These are phyloP conservation scores for Diaporthe aspalathi DNA, from an alignment of 2,329 filamentous ascomycete genomes.

Conservation along the genomic window DNA sequence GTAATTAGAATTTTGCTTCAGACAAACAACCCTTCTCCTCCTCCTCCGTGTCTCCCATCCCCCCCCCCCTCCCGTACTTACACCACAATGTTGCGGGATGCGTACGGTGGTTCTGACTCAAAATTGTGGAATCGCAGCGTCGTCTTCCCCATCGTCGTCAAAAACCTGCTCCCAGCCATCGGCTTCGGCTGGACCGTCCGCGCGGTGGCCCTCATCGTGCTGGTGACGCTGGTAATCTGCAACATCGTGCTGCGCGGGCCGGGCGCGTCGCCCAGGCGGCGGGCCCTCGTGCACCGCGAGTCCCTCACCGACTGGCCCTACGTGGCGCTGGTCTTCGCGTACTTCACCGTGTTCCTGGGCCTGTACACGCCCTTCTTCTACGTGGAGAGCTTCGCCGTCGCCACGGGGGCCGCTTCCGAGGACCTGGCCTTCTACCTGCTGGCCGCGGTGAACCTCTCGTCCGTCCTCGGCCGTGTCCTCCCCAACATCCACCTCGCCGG, in stretches of 20 bases:
- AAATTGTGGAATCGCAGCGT: conserved; percentile 45
- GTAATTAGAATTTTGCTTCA: neutral
- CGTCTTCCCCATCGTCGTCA: conserved; percentile 57
- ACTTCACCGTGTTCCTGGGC: conserved; percentile 39
- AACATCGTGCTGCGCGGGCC: conserved; percentile 50
- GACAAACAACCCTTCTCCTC: no score
- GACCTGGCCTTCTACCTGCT: conserved; percentile 36
- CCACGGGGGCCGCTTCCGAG: conserved; percentile 17
- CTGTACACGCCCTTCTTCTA: conserved; percentile 43
- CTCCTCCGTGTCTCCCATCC: neutral
- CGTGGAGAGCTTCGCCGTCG: conserved; percentile 37
- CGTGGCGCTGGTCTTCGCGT: conserved; percentile 33
- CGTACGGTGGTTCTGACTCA: neutral
- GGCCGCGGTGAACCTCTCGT: conserved; percentile 39
- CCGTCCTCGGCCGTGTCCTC: conserved; percentile 21
- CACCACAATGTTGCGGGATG: neutral
- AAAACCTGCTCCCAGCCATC: conserved; percentile 53
- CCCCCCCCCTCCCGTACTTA: neutral
- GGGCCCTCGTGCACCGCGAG: conserved; percentile 41
- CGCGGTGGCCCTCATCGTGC: conserved; percentile 55
- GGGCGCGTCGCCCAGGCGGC: neutral
- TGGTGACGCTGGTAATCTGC: conserved; percentile 46
- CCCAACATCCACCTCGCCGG: conserved; percentile 11
- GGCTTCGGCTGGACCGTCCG: conserved; percentile 61
- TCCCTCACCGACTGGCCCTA: conserved; percentile 38